Base-by-base conservation (phyloP, 2,329 filamentous ascomycete genomes). In the Aspergillus fumigatus region DNA sequence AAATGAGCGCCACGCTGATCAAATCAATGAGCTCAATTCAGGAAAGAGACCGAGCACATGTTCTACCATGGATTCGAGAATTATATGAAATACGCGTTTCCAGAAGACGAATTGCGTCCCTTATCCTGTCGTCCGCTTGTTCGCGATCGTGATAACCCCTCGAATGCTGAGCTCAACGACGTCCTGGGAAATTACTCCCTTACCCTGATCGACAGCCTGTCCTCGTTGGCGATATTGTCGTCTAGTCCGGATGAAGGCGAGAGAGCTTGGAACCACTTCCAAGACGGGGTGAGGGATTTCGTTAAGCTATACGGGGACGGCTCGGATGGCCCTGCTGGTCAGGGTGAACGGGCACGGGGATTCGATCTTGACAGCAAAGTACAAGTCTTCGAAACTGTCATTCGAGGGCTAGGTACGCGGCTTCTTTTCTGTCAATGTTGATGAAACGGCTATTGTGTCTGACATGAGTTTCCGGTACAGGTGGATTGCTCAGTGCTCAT, bases 341-440 rank as follows among this genome's bases (percentile, higher is more conserved):
- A 84, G 67, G 93, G 93, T 3, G 79, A 82, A 56, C 82, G 91
- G 61, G 86, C 87, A 3, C 83, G 86, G 54, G 94, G 92, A 0
- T 99, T 99, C 67, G 91, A 99, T 73, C 79, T 96, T 43, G 93
- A 99, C 74, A 96, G 92, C 77, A 99, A 97, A 75, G 94, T 99
- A 1, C 93, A 99, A 76, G 91, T 99, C 41, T 99, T 99, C 69
- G 94, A 99, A 78, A 97, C 93, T 0, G 93, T 96, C 38, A 99
- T 99, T 65, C 84, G 94, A 57, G 94, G 93, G 17, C 84, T 77
- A 54, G 74, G 74, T 76, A 67, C 55, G 71, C 26, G 27, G 11
- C 10, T 47, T 51, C 19, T 7, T 8, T 25, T 26, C 32, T 27
- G 19, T 53, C 29, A 45, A 3, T 17, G 9, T 17, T 29, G 38